Base-by-base conservation (phyloP, 2,329 filamentous ascomycete species). In the Paraphoma sp. region DNA sequence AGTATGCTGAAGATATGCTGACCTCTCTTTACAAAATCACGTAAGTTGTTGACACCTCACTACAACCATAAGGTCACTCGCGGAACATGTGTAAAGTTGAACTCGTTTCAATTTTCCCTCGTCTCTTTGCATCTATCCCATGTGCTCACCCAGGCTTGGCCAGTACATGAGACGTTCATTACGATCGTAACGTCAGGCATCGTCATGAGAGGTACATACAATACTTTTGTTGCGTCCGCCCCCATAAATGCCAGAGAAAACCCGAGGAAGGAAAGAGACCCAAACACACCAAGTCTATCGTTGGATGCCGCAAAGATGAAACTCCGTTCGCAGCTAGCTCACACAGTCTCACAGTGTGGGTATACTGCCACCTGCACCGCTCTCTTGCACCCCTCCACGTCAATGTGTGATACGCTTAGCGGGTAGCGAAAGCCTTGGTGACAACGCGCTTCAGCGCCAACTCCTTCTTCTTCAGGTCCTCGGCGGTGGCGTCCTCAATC, bases 381-480 rank as follows among this genome's bases (percentile, higher is more conserved):
- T 59, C 51, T 57, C 56, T 67, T 64, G 53, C 60, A 53, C 52
- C 61, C 61, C 50, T 53, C 49, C 59, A 51, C 57, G 54, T 51
- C 42, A 33, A 56, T 56, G 5, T 33, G 50, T 41, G 57, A 59
- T 54, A 57, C 64, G 56, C 57, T 68, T 93, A 96, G 82, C 92
- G 89, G 76, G 92, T 93, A 66, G 92, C 89, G 92, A 96, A 96
- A 74, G 91, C 93, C 90, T 98, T 99, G 82, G 95, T 99, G 74
- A 99, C 93, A 71, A 96, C 87, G 76, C 95, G 87, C 92, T 98
- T 99, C 66, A 99, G 87, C 60, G 93, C 93, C 68, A 99, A 86
- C 87, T 99, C 95, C 89, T 97, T 96, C 92, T 98, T 98, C 92
- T 96, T 98, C 72, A 99, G 86, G 78, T 99, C 95, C 72, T 99